Evolutionary conservation across 2,329 filamentous ascomycete genomes (phyloP), one percentile per base, ranked within the genome.

Genomic region (Aspergillus alliaceus): DNA sequence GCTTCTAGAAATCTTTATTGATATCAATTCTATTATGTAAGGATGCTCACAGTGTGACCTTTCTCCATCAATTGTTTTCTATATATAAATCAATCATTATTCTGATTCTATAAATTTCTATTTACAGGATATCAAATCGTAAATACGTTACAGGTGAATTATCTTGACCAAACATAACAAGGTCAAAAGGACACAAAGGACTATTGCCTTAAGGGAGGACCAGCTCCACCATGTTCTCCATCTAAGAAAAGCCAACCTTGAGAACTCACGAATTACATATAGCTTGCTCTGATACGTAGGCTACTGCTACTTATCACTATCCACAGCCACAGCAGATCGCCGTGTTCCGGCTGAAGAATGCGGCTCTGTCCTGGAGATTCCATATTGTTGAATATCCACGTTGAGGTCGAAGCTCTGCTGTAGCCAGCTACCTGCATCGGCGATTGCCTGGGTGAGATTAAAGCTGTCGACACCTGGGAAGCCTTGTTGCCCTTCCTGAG

Each of bases 391-490:
- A 40, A 68, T 57, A 6, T 78, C 73, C 51, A 69, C 71, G 53
- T 75, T 70, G 20, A 76, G 66, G 57, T 79, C 75, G 61, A 76
- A 79, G 56, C 73, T 77, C 51, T 77, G 69, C 35, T 72, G 73
- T n/a, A 80, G 63, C 69, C 75, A 79, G 59, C 75, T 79, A 5
- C 77, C 77, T 9, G 76, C 68, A 54, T 79, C 77, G 6, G 72
- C 73, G n/a, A 80, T 77, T 1, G 75, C 76, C 61, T 76, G 72
- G 42, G 69, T 75, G 5, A 79, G 69, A 54, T 78, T 72, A 51
- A 79, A 79, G n/a, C 67, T 70, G 9, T 77, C 73, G 11, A 61
- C 56, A 37, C 67, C 69, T 46, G 63, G 57, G 34, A 60, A 40
- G 24, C 53, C 61, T 18, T 68, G 69, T 60, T 77, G 75, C 4